These are phyloP conservation scores for Kandelia obovata DNA, from an alignment of 345 rosid species.

Conservation along the genomic window DNA sequence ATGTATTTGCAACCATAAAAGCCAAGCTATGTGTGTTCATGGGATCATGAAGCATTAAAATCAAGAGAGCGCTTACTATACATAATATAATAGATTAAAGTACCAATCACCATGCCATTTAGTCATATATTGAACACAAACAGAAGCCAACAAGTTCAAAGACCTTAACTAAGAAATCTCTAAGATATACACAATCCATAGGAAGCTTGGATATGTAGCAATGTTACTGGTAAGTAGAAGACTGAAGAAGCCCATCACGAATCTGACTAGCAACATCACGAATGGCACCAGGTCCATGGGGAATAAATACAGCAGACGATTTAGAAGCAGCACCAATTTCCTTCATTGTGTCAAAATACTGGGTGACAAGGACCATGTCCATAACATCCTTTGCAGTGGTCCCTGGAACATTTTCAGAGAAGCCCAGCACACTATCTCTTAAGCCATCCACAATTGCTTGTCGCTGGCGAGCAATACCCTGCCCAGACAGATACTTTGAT, in stretches of 20 bases:
- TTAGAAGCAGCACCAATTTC: conserved; percentile 9
- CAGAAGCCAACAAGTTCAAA: not conserved
- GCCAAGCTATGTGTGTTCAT: no score
- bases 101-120: not conserved
- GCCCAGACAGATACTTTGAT: conserved; percentile 13
- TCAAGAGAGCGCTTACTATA: no score
- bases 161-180: not conserved
- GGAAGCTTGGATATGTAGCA: conserved; percentile 5
- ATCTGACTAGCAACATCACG: conserved; percentile 13
- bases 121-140: not conserved
- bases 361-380: conserved; percentile 14
- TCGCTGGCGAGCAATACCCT: conserved; percentile 15
- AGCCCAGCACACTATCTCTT: conserved; percentile 10
- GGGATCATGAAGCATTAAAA: no score
- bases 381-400: conserved; percentile 14
- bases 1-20: no score
- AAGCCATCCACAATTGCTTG: conserved; percentile 16
- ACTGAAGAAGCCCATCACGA: conserved; percentile 15
- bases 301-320: conserved; percentile 11
- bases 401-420: conserved; percentile 14
- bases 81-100: no score
- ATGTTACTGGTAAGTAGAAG: conserved; percentile 2
- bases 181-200: not conserved
- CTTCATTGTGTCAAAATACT: conserved; percentile 13
- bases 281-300: conserved; percentile 16